These are phyloP conservation scores for Puccinia polysora DNA, from an alignment of 1,284 basidiomycete genomes.

Conservation along the genomic window DNA sequence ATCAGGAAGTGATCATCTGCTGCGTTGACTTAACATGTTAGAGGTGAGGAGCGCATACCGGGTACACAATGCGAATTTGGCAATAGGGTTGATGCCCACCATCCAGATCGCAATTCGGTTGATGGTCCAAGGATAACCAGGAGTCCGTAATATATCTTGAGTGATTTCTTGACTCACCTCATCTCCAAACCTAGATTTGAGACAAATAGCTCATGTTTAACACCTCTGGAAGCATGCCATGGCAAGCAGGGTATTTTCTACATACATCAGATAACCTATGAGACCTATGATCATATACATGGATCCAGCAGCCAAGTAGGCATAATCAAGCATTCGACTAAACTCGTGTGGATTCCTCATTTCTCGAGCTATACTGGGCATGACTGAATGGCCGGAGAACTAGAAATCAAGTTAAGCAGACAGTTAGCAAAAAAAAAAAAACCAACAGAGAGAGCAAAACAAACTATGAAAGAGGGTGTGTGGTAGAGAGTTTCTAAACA, in stretches of 20 bases:
- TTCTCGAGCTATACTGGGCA: slow-evolving; percentile 36
- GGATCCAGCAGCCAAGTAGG: slow-evolving; percentile 29
- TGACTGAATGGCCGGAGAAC: slow-evolving; percentile 41
- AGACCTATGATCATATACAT: slow-evolving; percentile 34
- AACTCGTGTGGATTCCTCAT: slow-evolving; percentile 40
- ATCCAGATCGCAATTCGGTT: slow-evolving; percentile 30
- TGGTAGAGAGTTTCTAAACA: too few species aligned
- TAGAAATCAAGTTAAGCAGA: neutral
- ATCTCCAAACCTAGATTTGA: slow-evolving; percentile 34
- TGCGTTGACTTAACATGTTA: neutral
- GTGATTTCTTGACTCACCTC: slow-evolving; percentile 41
- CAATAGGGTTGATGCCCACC: slow-evolving; percentile 29
- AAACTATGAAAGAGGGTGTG: too few species aligned
- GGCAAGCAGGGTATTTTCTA: too few species aligned
- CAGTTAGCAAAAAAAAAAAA: too few species aligned
- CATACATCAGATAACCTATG: slow-evolving; percentile 32
- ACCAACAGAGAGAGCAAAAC: too few species aligned
- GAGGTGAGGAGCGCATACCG: neutral
- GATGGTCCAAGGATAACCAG: slow-evolving; percentile 4
- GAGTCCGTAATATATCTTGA: slow-evolving; percentile 24
- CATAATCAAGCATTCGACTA: slow-evolving; percentile 35
- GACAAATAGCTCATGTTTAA: neutral
- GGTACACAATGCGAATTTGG: slow-evolving; percentile 37
- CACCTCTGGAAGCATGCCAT: neutral
- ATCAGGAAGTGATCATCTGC: too few species aligned